Evolutionary conservation across 495 filamentous ascomycete genomes (phyloP).

Genomic region (Pyrenula massariospora): DNA sequence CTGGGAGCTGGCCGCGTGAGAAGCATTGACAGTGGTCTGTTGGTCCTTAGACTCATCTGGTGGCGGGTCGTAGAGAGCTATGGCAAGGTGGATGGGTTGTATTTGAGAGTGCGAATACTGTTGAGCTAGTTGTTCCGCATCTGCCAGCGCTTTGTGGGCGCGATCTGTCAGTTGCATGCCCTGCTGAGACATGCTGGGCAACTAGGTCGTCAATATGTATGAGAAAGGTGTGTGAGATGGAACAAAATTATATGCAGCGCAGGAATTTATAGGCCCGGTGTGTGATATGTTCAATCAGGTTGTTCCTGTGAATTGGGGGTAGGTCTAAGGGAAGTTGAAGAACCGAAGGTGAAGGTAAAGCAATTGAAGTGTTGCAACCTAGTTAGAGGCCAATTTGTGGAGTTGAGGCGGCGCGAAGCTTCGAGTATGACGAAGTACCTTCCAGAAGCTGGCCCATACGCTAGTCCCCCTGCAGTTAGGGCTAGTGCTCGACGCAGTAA

Average conservation of each 20-base stretch:
- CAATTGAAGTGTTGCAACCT: background rate
- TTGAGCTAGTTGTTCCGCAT: constrained; percentile 70
- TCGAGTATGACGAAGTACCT: background rate
- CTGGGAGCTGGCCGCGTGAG: constrained; percentile 40
- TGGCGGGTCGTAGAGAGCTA: constrained; percentile 75
- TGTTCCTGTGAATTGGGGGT: background rate
- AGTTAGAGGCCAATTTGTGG: background rate
- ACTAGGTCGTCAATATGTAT: background rate
- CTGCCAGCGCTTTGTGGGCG: constrained; percentile 75
- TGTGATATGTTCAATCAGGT: background rate
- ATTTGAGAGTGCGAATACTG: constrained; percentile 87
- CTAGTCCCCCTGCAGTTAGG: background rate
- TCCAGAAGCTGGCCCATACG: background rate
- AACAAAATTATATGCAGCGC: background rate
- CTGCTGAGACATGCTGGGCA: background rate
- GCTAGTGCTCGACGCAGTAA: background rate
- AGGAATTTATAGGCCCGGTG: background rate
- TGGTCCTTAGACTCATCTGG: constrained; percentile 67
- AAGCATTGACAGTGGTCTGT: constrained; percentile 47
- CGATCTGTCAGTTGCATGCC: constrained; percentile 81
- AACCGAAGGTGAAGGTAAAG: background rate
- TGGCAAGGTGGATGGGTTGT: constrained; percentile 76
- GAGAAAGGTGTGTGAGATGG: background rate
- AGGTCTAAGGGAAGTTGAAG: background rate
- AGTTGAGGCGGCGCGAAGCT: background rate